Percentiles rank a stretch among this genome's conserved stretches.
Evolutionary conservation across 257 asterid species (phyloP).

Genomic region (Solanum ahanhuiri): DNA sequence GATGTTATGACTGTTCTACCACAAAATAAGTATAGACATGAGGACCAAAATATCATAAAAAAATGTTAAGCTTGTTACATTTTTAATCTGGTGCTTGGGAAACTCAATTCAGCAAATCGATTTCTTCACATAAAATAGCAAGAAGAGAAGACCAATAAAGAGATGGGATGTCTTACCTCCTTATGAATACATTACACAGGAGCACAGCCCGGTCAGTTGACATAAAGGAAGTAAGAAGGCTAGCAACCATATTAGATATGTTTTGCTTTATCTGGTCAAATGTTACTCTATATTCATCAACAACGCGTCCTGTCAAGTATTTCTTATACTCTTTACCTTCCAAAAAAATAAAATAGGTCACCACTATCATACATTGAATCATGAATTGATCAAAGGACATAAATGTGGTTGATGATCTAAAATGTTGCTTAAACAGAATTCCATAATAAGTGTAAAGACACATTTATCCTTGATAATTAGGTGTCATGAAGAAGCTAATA

Average conservation of each 20-base stretch:
- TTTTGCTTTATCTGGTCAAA: slow-evolving; percentile 75
- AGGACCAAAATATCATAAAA: not conserved
- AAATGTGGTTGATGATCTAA: slow-evolving; percentile 64
- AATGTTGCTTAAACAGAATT: slow-evolving; percentile 73
- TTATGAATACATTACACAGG: no score
- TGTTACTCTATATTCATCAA: slow-evolving; percentile 65
- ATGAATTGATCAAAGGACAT: slow-evolving; percentile 62
- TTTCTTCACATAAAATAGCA: no score
- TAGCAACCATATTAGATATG: slow-evolving; percentile 56
- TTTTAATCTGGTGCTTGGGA: not conserved
- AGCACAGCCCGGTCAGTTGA: no score
- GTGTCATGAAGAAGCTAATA: no score
- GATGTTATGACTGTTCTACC: not conserved
- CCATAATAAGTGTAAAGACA: slow-evolving; percentile 61
- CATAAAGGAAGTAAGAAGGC: slow-evolving; percentile 30
- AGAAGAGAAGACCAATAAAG: no score
- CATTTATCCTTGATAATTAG: slow-evolving; percentile 26
- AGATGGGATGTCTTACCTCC: no score
- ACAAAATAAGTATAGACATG: not conserved
- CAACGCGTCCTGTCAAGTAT: slow-evolving; percentile 68
- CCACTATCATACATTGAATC: slow-evolving; percentile 81
- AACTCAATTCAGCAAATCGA: slow-evolving; percentile 12
- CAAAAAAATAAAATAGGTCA: slow-evolving; percentile 51
- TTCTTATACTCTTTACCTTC: slow-evolving; percentile 89
- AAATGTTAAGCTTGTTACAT: not conserved